phyloP scores from a whole-genome alignment of 2,329 filamentous ascomycete species.

The Nemania sp. region DNA sequence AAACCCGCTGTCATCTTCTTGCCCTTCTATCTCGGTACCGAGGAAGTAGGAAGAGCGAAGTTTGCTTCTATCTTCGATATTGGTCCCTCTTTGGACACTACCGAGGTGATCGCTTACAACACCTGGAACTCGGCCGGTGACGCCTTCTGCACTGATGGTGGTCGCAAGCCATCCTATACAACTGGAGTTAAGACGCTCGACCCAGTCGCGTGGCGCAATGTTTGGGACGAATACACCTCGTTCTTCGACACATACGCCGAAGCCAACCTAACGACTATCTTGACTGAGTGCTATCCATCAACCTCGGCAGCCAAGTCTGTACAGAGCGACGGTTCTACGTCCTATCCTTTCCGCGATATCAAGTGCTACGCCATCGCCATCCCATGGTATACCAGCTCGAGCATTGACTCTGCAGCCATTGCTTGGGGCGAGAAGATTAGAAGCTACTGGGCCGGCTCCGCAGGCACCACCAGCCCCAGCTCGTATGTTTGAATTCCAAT shows the following conservation, averaged over 20 bases:
- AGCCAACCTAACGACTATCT: conserved; percentile 50
- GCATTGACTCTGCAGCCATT: conserved; percentile 52
- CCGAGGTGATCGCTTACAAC: conserved; percentile 51
- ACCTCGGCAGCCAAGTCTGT: conserved; percentile 47
- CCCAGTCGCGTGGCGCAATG: conserved; percentile 53
- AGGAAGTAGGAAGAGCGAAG: conserved; percentile 47
- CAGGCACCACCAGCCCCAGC: conserved; percentile 38
- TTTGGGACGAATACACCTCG: conserved; percentile 54
- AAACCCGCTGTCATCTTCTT: conserved; percentile 45
- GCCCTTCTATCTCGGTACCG: conserved; percentile 52
- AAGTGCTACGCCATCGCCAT: conserved; percentile 55
- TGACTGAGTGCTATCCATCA: conserved; percentile 54
- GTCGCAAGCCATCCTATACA: conserved; percentile 55
- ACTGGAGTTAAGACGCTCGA: conserved; percentile 52
- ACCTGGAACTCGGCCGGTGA: conserved; percentile 56
- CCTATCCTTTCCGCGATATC: conserved; percentile 51
- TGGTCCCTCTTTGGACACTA: conserved; percentile 46
- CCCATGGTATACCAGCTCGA: conserved; percentile 55
- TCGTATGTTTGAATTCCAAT: conserved; percentile 36
- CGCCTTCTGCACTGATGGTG: conserved; percentile 53
- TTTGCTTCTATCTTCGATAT: conserved; percentile 54
- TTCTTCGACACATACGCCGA: conserved; percentile 51
- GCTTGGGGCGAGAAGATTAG: conserved; percentile 51
- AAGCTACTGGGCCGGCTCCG: conserved; percentile 45
- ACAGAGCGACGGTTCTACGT: conserved; percentile 12